These are phyloP conservation scores for Trametes meyenii DNA, from an alignment of 768 basidiomycete genomes.

Conservation along the genomic window DNA sequence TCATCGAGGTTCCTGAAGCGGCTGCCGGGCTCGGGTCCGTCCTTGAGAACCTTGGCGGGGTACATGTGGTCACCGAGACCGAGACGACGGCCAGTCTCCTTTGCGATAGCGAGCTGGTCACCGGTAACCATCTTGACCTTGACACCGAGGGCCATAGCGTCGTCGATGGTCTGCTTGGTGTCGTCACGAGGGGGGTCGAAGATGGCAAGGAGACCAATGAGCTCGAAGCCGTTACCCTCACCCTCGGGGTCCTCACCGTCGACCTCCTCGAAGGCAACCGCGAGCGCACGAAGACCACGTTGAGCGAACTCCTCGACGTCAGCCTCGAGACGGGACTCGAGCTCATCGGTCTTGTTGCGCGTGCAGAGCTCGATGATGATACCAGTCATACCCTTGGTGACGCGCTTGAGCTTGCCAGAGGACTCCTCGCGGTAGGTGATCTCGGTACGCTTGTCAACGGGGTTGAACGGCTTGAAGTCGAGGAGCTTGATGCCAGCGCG, in stretches of 20 bases:
- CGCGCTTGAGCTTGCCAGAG: conserved; percentile 95
- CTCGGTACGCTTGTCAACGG: conserved; percentile 98
- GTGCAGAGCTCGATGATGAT: conserved; percentile 97
- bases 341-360: conserved; percentile 93
- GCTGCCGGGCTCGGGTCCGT: conserved; percentile 86
- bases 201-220: conserved; percentile 96
- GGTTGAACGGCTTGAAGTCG: conserved; percentile 99
- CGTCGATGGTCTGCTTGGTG: conserved; percentile 98
- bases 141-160: conserved; percentile 93
- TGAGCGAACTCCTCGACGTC: conserved; percentile 96
- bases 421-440: conserved; percentile 96
- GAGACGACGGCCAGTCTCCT: conserved; percentile 98
- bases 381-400: conserved; percentile 99
- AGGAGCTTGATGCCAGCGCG: conserved; percentile 93
- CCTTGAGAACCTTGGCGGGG: conserved; percentile 98
- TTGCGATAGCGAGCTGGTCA: conserved; percentile 99
- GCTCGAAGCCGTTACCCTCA: conserved; percentile 96
- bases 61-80: conserved; percentile 99
- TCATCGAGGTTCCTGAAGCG: conserved; percentile 87
- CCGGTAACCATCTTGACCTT: conserved; percentile 99
- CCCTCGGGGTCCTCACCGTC: conserved; percentile 80
- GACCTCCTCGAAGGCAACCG: conserved; percentile 93
- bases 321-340: conserved; percentile 88
- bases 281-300: conserved; percentile 97
- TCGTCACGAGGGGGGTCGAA: conserved; percentile 98